Percentiles rank a stretch among this genome's conserved stretches.
phyloP scores from a whole-genome alignment of 345 rosid species.

The Ricinus communis region DNA sequence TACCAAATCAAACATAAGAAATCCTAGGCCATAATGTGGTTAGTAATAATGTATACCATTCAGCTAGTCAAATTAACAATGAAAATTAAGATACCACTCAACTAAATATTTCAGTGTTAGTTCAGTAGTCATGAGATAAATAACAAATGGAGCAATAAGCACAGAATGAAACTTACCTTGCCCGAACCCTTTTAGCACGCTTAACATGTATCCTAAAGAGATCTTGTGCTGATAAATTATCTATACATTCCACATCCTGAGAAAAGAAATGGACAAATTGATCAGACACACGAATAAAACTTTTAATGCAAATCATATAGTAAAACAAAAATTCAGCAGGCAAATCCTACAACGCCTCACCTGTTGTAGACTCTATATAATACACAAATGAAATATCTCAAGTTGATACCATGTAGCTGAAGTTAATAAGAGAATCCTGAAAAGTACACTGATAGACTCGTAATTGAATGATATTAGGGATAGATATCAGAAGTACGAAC shows the following conservation, averaged over 20 bases:
- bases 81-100: not conserved
- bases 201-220: slow-evolving; percentile 64
- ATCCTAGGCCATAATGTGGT: not conserved
- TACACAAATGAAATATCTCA: not conserved
- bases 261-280: slow-evolving; percentile 18
- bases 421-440: not conserved
- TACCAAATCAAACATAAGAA: not conserved
- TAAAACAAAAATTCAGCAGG: not conserved
- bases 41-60: not conserved
- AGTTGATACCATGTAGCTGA: no score
- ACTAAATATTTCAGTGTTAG: no score
- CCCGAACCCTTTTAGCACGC: slow-evolving; percentile 74
- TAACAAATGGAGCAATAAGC: not conserved
- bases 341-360: not conserved
- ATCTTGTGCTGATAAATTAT: slow-evolving; percentile 56
- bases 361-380: not conserved
- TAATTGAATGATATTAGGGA: not conserved
- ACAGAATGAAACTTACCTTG: slow-evolving; percentile 44
- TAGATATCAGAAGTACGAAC: slow-evolving; percentile 31
- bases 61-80: not conserved
- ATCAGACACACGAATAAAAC: not conserved
- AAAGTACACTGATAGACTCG: no score
- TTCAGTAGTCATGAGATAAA: not conserved
- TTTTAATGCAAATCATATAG: not conserved
- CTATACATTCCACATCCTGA: slow-evolving; percentile 60